phyloP scores from a whole-genome alignment of 129 eudicot genomes.

The Kitagawia praeruptora region DNA sequence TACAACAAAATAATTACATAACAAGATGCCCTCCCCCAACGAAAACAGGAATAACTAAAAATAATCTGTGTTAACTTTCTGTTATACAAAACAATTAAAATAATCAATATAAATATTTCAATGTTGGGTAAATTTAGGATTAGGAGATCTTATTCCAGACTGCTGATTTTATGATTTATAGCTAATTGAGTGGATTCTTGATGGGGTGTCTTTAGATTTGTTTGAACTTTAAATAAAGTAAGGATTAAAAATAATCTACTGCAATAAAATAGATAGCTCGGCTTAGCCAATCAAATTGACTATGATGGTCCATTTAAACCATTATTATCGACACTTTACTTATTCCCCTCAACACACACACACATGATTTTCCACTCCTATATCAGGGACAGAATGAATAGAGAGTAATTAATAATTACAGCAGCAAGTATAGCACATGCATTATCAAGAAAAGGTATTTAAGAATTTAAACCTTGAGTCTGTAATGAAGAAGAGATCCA shows the following conservation, averaged over 20 bases:
- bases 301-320: not conserved
- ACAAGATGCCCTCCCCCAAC: not conserved
- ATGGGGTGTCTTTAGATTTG: not conserved
- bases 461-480: constrained; percentile 55
- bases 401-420: not conserved
- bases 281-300: not conserved
- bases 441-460: not conserved
- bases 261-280: not conserved
- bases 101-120: not conserved
- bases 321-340: not conserved
- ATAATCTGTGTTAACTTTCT: not conserved
- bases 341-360: not conserved
- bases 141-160: not conserved
- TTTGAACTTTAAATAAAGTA: not conserved
- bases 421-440: not conserved
- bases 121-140: not conserved
- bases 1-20: not conserved
- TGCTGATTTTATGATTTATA: not conserved
- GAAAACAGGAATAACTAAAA: not conserved
- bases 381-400: not conserved
- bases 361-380: not conserved
- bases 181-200: not conserved
- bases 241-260: not conserved
- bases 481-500: constrained; percentile 74
- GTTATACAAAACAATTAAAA: not conserved